These are phyloP conservation scores for Xylariaceae sp. DNA, from an alignment of 2,329 filamentous ascomycete genomes.

Conservation along the genomic window DNA sequence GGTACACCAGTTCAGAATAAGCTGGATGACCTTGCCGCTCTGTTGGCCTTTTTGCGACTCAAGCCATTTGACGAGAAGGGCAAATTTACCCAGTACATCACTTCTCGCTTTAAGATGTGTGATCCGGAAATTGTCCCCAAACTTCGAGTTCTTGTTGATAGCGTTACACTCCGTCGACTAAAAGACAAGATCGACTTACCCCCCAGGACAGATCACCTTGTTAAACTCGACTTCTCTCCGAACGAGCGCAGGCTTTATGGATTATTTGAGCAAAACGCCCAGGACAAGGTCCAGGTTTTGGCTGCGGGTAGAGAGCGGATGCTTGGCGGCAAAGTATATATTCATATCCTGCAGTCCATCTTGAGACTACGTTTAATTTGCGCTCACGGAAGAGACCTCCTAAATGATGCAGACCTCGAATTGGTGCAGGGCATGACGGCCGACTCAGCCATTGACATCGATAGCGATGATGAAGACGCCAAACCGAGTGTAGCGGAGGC, in stretches of 20 bases:
- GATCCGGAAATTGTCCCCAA: conserved; percentile 80
- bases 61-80: conserved; percentile 75
- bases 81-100: conserved; percentile 73
- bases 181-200: conserved; percentile 89
- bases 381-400: conserved; percentile 86
- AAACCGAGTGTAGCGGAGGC: conserved; percentile 56
- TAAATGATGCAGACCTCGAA: conserved; percentile 77
- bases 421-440: conserved; percentile 75
- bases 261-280: conserved; percentile 75
- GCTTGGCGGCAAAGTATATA: conserved; percentile 81
- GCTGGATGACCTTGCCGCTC: conserved; percentile 79
- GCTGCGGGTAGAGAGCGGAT: conserved; percentile 55
- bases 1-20: conserved; percentile 94
- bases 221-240: conserved; percentile 67
- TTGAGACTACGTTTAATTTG: conserved; percentile 84
- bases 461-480: conserved; percentile 64
- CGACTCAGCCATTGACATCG: conserved; percentile 82
- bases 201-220: conserved; percentile 63
- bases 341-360: conserved; percentile 88
- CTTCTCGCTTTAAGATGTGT: conserved; percentile 79
- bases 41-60: conserved; percentile 79
- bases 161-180: conserved; percentile 83
- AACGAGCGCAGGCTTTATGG: conserved; percentile 76
- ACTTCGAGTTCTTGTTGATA: conserved; percentile 83
- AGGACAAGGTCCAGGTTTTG: conserved; percentile 73